These are phyloP conservation scores for Cordyceps militaris DNA, from an alignment of 2,329 filamentous ascomycete genomes.

Conservation along the genomic window DNA sequence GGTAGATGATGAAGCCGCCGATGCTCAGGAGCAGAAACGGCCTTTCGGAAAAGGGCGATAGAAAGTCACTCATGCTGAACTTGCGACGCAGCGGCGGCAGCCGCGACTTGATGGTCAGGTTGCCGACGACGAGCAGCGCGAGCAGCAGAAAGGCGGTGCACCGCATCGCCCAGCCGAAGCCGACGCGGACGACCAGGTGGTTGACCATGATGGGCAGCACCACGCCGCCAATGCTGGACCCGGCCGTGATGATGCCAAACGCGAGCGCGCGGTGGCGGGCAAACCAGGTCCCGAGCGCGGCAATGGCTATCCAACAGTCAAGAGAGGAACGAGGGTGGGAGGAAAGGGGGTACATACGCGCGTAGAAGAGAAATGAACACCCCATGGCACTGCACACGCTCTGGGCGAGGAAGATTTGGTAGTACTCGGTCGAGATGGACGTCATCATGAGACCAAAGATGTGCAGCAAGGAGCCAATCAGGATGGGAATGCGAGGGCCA, in stretches of 20 bases:
- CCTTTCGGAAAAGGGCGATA: conserved; percentile 33
- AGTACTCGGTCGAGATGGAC: conserved; percentile 8
- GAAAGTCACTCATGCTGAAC: conserved; percentile 33
- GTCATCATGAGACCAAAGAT: conserved; percentile 7
- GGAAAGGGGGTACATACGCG: background rate
- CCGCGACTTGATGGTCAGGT: conserved; percentile 29
- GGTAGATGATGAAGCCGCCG: background rate
- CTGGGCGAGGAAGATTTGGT: conserved; percentile 12
- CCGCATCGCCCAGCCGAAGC: conserved; percentile 44
- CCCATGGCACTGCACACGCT: conserved; percentile 9
- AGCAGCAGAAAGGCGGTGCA: conserved; percentile 52
- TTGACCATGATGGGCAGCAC: conserved; percentile 32
- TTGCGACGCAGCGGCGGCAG: conserved; percentile 33
- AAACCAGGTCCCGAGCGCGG: conserved; percentile 54
- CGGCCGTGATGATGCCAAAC: conserved; percentile 51
- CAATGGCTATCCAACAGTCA: conserved; percentile 24
- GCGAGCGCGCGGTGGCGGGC: conserved; percentile 45
- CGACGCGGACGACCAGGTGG: conserved; percentile 18
- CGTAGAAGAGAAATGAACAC: conserved; percentile 1
- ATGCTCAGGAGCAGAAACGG: conserved; percentile 32
- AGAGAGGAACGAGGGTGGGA: too few relatives aligned
- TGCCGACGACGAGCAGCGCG: conserved; percentile 26
- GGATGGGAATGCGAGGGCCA: conserved; percentile 20
- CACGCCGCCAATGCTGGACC: conserved; percentile 46
- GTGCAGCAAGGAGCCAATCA: conserved; percentile 8